A percentile compares a stretch with the other conserved stretches of the same genome.
Conservation (phyloP, 257 asterid species). For the Solanum lignicaule region DNA sequence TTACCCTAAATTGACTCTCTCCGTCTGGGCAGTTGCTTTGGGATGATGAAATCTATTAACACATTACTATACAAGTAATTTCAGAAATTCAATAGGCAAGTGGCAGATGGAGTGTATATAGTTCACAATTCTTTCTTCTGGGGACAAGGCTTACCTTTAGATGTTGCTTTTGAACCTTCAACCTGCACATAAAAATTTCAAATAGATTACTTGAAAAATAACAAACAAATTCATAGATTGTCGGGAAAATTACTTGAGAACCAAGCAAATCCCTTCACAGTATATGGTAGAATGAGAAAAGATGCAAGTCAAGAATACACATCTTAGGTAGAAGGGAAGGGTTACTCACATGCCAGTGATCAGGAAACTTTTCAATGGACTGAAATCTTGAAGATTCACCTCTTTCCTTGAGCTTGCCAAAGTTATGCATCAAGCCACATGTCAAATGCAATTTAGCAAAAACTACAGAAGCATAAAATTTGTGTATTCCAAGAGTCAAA, state of each 20-base stretch:
- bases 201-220: conserved; percentile 5
- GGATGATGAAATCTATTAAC: neutral
- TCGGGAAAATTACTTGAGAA: neutral
- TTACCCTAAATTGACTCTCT: neutral
- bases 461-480: neutral
- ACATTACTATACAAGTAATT: neutral
- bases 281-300: neutral
- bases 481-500: neutral
- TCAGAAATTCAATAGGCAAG: neutral
- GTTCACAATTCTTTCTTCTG: neutral
- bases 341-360: conserved; percentile 5
- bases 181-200: conserved; percentile 39
- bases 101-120: neutral
- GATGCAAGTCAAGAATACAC: neutral
- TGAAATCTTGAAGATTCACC: neutral
- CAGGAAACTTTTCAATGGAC: neutral
- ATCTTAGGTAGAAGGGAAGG: neutral
- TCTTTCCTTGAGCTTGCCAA: neutral
- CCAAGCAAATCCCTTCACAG: neutral
- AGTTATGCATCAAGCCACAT: neutral
- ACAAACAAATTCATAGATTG: neutral
- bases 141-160: conserved; percentile 38
- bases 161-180: conserved; percentile 22
- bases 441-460: neutral
- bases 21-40: neutral